Evolutionary conservation across 768 basidiomycete species (phyloP), one percentile per base, ranked within the genome.

Genomic region (Termitomyces sp.): DNA sequence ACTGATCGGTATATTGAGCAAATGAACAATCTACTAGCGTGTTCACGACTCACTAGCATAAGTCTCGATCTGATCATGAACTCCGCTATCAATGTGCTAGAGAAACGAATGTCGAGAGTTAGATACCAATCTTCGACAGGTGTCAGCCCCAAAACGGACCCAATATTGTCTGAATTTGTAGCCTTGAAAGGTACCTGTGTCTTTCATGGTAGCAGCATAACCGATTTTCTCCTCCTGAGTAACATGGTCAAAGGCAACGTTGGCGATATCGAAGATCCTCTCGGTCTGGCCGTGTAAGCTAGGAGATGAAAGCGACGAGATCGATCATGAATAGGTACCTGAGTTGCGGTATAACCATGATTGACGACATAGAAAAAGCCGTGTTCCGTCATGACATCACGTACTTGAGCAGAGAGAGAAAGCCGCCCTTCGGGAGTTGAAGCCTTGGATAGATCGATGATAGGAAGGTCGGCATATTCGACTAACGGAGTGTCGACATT

Each of bases 11-110:
- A 12, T 24, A 34, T 34, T 27, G 5, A 36, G 48, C 13, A 16
- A 26, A 44, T 26, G 24, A 26, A 20, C 54, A 5, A 3, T 6
- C 33, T 4, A 20, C 9, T 3, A 14, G 14, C 12, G 44, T 10
- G n/a, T 33, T 24, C 10, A 36, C n/a, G 5, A 60, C 80, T 58
- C 59, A 87, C 87, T 76, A 60, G 82, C 84, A 64, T 88, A 87
- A 56, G n/a, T n/a, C n/a, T n/a, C n/a, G n/a, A n/a, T n/a, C n/a
- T n/a, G n/a, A n/a, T n/a, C n/a, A n/a, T n/a, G 76, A 26, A 88
- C 82, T 6, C 86, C 87, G 14, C 76, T 76, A 42, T 82, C 82
- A 44, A 88, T 81, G 47, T 83, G 82, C 86, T 88, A 45, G 22
- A 43, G 27, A 24, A 3, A 30, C 6, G 20, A n/a, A 40, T 20